A percentile compares a stretch with the other conserved stretches of the same genome.
Conservation (phyloP, 345 rosid species). For the Arabidopsis suecica region DNA sequence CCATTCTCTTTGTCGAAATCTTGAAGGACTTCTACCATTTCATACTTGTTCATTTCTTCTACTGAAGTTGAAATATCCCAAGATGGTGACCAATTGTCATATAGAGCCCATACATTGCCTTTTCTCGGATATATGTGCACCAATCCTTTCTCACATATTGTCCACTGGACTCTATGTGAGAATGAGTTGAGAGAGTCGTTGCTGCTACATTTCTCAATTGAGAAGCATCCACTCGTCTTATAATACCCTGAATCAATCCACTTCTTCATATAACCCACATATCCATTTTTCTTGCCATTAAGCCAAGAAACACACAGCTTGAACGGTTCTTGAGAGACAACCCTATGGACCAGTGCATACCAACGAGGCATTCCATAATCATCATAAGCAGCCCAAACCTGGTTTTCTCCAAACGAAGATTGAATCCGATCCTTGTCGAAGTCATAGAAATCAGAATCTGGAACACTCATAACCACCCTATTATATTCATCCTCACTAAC, state of each 20-base stretch:
- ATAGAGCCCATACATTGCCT: slow-evolving; percentile 37
- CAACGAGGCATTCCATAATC: slow-evolving; percentile 74
- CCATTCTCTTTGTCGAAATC: slow-evolving; percentile 59
- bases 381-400: slow-evolving; percentile 77
- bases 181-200: not conserved
- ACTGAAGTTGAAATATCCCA: slow-evolving; percentile 57
- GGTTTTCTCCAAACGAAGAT: slow-evolving; percentile 55
- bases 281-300: slow-evolving; percentile 51
- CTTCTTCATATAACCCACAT: slow-evolving; percentile 51
- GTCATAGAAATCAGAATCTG: slow-evolving; percentile 69
- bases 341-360: slow-evolving; percentile 62
- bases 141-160: not conserved
- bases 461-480: slow-evolving; percentile 53
- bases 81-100: slow-evolving; percentile 64
- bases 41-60: slow-evolving; percentile 57
- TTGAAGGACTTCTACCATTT: slow-evolving; percentile 68
- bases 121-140: slow-evolving; percentile 5
- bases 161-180: not conserved
- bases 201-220: no score
- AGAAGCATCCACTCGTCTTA: not conserved
- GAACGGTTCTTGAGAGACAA: slow-evolving; percentile 62
- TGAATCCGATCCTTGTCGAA: slow-evolving; percentile 64
- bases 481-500: slow-evolving; percentile 31
- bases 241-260: not conserved
- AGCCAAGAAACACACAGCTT: slow-evolving; percentile 71